A percentile compares a stretch with the other conserved stretches of the same genome.
These are phyloP conservation scores for Scheffersomyces quercinus DNA, from an alignment of 1,139 yeast species.

Conservation along the genomic window DNA sequence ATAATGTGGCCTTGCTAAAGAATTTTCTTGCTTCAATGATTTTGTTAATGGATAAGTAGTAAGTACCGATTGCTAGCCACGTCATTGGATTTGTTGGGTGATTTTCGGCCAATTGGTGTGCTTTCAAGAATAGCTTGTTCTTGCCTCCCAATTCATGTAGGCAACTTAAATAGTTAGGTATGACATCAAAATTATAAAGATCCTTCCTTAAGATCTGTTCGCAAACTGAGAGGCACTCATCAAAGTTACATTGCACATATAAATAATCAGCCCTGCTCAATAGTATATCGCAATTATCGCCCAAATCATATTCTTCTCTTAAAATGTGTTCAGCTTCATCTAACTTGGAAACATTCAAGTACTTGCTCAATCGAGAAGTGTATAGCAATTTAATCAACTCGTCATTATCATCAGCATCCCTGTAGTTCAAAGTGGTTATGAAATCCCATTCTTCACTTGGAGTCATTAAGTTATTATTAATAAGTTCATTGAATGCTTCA, in stretches of 20 bases:
- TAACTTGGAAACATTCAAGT: conserved; percentile 58
- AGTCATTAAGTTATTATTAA: conserved; percentile 71
- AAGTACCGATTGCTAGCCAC: conserved; percentile 92
- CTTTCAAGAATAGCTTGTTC: conserved; percentile 74
- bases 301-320: conserved; percentile 69
- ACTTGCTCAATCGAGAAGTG: conserved; percentile 73
- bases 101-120: conserved; percentile 85
- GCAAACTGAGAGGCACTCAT: conserved; percentile 73
- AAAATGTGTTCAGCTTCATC: conserved; percentile 68
- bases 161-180: conserved; percentile 83
- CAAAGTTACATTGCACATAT: conserved; percentile 78
- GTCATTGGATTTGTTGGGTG: conserved; percentile 84
- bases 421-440: conserved; percentile 64
- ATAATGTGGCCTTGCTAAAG: conserved; percentile 85
- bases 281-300: conserved; percentile 68
- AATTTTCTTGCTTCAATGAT: conserved; percentile 81
- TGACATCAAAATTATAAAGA: conserved; percentile 66
- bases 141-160: conserved; percentile 82
- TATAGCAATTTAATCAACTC: conserved; percentile 78
- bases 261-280: conserved; percentile 70
- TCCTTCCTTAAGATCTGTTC: conserved; percentile 64
- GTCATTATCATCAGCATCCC: conserved; percentile 75
- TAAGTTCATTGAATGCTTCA: conserved; percentile 86
- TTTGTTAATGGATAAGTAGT: conserved; percentile 75
- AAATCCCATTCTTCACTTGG: conserved; percentile 91